Percentiles rank a stretch among this genome's conserved stretches.
phyloP scores from a whole-genome alignment of 164 flowering plant genomes.

The Cinnamomum chago region DNA sequence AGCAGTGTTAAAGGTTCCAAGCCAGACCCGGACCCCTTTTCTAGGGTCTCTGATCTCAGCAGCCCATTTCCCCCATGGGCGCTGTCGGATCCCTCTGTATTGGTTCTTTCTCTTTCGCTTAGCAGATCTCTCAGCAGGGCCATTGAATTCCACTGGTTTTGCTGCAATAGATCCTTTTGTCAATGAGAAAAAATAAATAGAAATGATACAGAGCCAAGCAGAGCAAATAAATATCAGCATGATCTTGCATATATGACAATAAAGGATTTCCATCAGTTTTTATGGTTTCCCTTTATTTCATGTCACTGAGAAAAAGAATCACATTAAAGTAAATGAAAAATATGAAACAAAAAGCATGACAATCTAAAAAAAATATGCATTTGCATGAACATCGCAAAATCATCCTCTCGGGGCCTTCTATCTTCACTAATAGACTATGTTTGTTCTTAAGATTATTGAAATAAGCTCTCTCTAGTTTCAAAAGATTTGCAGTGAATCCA shows the following conservation, averaged over 20 bases:
- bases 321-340: background rate
- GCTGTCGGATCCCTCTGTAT: conserved; percentile 90
- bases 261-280: background rate
- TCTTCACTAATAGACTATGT: background rate
- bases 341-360: background rate
- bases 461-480: background rate
- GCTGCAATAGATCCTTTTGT: conserved; percentile 25
- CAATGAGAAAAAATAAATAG: background rate
- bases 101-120: conserved; percentile 96
- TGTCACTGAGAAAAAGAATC: too few species aligned
- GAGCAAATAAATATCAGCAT: background rate
- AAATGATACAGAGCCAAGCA: background rate
- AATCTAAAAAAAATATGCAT: background rate
- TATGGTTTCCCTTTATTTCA: background rate
- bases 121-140: conserved; percentile 61
- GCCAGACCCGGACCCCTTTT: conserved; percentile 96
- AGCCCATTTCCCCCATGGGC: conserved; percentile 99
- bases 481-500: background rate
- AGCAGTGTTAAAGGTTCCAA: conserved; percentile 96
- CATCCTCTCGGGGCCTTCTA: background rate
- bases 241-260: background rate
- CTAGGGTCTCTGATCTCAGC: conserved; percentile 98
- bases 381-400: background rate
- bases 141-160: conserved; percentile 47
- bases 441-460: background rate